These are phyloP conservation scores for Manihot esculenta DNA, from an alignment of 441 rosid genomes.

Conservation along the genomic window DNA sequence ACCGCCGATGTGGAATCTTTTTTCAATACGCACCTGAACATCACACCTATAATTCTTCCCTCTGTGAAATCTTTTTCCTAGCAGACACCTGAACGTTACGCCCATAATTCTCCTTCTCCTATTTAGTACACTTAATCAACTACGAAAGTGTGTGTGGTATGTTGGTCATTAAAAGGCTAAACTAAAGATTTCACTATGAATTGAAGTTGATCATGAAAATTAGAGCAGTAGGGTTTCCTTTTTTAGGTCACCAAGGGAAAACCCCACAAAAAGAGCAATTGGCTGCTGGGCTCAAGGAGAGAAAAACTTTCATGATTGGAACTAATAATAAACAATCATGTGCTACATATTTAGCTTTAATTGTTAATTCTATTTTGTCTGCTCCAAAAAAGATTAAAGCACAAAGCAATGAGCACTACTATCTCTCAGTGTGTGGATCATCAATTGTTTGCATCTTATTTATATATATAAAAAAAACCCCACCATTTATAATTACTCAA, in stretches of 20 bases:
- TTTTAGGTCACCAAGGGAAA: slow-evolving; percentile 11
- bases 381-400: background rate
- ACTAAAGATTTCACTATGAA: background rate
- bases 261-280: slow-evolving; percentile 27
- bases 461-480: too few relatives aligned
- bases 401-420: background rate
- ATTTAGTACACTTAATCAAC: too few relatives aligned
- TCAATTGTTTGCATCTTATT: too few relatives aligned
- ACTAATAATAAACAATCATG: background rate
- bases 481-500: too few relatives aligned
- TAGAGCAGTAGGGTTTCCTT: slow-evolving; percentile 13
- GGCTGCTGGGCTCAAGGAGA: slow-evolving; percentile 38
- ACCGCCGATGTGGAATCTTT: too few relatives aligned
- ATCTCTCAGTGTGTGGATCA: too few relatives aligned
- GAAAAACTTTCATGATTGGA: slow-evolving; percentile 18
- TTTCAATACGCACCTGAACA: too few relatives aligned
- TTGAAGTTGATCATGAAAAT: background rate
- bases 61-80: too few relatives aligned
- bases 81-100: too few relatives aligned
- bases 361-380: background rate
- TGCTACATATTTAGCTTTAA: background rate
- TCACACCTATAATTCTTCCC: too few relatives aligned
- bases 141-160: background rate
- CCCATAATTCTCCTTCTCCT: too few relatives aligned
- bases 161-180: background rate